These are phyloP conservation scores for Trametes meyenii DNA, from an alignment of 768 basidiomycete genomes.

Conservation along the genomic window DNA sequence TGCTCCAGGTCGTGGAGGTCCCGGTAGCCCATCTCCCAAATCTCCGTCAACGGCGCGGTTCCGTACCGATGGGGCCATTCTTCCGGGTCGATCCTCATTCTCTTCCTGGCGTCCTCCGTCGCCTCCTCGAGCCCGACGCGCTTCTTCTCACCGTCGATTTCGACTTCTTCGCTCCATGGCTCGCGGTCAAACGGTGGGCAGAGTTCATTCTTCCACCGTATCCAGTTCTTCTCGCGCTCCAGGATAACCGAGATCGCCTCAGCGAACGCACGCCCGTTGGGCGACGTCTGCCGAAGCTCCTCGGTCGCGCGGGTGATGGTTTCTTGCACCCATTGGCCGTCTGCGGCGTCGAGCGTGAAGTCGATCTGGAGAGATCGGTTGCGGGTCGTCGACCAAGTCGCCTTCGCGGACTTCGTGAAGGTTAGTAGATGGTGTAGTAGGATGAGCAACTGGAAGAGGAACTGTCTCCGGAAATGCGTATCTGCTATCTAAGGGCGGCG, in stretches of 20 bases:
- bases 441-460: conserved; percentile 83
- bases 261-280: conserved; percentile 74
- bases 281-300: conserved; percentile 72
- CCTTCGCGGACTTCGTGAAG: conserved; percentile 71
- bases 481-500: conserved; percentile 69
- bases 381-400: conserved; percentile 58
- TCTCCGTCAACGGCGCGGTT: conserved; percentile 72
- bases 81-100: conserved; percentile 57
- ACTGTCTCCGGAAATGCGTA: conserved; percentile 90
- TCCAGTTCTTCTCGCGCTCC: conserved; percentile 88
- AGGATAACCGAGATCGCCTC: conserved; percentile 74
- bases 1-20: conserved; percentile 62
- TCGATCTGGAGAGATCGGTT: conserved; percentile 86
- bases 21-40: conserved; percentile 83
- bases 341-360: conserved; percentile 68
- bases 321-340: conserved; percentile 79
- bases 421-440: conserved; percentile 74
- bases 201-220: conserved; percentile 84
- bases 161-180: conserved; percentile 55
- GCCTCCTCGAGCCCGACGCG: conserved; percentile 64
- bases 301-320: conserved; percentile 55
- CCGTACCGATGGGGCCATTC: conserved; percentile 71
- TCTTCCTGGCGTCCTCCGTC: conserved; percentile 52
- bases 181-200: conserved; percentile 81
- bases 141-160: conserved; percentile 39